Conservation (phyloP, 768 basidiomycete species). For the Amanita brunnescens region DNA sequence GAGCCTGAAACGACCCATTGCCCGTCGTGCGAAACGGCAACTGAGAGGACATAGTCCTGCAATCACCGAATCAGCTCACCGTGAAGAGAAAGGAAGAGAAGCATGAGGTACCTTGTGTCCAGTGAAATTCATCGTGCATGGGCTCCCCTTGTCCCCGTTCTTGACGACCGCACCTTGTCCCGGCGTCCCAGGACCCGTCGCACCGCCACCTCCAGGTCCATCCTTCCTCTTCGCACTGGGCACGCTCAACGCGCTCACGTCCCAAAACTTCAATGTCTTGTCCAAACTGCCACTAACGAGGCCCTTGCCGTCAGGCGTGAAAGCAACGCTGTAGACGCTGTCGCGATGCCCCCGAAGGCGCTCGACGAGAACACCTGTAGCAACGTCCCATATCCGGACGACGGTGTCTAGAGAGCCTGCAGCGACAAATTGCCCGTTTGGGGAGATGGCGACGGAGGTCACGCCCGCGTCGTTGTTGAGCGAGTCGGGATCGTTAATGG, state of each 20-base stretch:
- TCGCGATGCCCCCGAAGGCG: conserved; percentile 72
- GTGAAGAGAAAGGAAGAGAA: background rate
- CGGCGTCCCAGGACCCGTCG: conserved; percentile 5
- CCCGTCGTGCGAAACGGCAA: conserved; percentile 82
- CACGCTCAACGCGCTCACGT: conserved; percentile 61
- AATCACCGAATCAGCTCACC: background rate
- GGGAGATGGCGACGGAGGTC: conserved; percentile 72
- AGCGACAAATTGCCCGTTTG: conserved; percentile 57
- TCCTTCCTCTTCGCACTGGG: conserved; percentile 8
- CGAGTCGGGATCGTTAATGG: conserved; percentile 45
- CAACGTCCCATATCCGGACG: conserved; percentile 75
- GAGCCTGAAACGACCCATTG: conserved; percentile 90
- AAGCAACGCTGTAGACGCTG: conserved; percentile 83
- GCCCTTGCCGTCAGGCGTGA: conserved; percentile 86
- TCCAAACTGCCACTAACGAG: conserved; percentile 90
- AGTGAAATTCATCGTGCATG: conserved; percentile 76
- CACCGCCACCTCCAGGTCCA: conserved; percentile 6
- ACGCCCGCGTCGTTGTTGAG: conserved; percentile 49
- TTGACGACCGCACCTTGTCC: conserved; percentile 6
- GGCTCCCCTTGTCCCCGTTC: conserved; percentile 37
- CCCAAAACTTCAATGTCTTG: conserved; percentile 85
- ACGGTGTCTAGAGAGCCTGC: conserved; percentile 70
- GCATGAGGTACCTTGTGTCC: conserved; percentile 76
- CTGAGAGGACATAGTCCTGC: conserved; percentile 53
- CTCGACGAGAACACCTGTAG: conserved; percentile 60